A percentile compares a stretch with the other conserved stretches of the same genome.
phyloP scores from a whole-genome alignment of 2,329 filamentous ascomycete genomes.

The Hypoxylon sp. region DNA sequence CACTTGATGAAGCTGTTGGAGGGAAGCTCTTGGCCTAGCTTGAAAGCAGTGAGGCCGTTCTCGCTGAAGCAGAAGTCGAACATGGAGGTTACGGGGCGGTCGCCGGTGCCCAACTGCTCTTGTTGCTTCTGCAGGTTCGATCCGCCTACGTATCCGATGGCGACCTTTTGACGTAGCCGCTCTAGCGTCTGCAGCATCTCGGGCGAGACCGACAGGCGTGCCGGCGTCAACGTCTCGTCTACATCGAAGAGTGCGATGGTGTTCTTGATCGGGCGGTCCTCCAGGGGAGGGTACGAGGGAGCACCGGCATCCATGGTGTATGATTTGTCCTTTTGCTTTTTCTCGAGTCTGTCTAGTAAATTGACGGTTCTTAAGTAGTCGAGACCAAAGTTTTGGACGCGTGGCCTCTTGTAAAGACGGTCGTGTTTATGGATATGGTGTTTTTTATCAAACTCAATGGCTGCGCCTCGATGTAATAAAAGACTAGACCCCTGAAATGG shows the following conservation, averaged over 20 bases:
- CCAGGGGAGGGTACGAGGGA: conserved; percentile 77
- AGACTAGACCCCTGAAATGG: conserved; percentile 35
- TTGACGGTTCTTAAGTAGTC: not conserved
- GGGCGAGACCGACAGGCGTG: conserved; percentile 79
- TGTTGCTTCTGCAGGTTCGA: conserved; percentile 95
- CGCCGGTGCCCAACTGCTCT: conserved; percentile 85
- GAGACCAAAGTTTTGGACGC: conserved; percentile 4
- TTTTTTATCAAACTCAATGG: conserved; percentile 22
- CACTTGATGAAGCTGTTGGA: conserved; percentile 91
- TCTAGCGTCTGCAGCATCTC: conserved; percentile 89
- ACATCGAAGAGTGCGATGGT: conserved; percentile 98
- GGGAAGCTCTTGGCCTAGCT: conserved; percentile 81
- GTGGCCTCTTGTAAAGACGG: conserved; percentile 14
- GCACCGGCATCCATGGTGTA: conserved; percentile 59
- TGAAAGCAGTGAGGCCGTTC: conserved; percentile 94
- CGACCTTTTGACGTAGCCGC: conserved; percentile 85
- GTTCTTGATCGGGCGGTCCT: conserved; percentile 88
- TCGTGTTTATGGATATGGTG: conserved; percentile 1
- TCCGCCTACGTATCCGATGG: conserved; percentile 93
- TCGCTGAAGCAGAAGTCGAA: conserved; percentile 99
- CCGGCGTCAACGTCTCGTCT: conserved; percentile 89
- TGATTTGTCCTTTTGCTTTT: conserved; percentile 9
- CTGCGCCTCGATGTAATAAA: conserved; percentile 29
- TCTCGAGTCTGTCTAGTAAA: not conserved
- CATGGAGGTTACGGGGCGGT: conserved; percentile 80